phyloP scores from a whole-genome alignment of 306 rosid genomes.

The Calophaca sinica region DNA sequence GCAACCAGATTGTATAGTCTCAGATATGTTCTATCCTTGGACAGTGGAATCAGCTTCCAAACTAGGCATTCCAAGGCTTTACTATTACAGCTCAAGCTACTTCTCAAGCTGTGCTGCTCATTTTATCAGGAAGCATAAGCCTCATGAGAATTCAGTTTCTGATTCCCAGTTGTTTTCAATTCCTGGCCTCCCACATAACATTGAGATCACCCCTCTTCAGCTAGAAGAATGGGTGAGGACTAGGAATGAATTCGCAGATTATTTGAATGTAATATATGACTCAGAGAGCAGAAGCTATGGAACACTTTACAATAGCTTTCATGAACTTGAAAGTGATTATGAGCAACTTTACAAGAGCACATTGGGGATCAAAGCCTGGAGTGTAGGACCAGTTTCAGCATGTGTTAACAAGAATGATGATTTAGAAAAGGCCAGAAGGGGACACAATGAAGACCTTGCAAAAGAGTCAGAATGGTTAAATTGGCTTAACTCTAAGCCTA shows the following conservation, averaged over 20 bases:
- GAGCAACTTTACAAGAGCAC: slow-evolving; percentile 22
- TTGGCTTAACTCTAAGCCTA: slow-evolving; percentile 42
- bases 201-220: slow-evolving; percentile 36
- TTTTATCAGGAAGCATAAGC: slow-evolving; percentile 39
- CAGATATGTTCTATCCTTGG: slow-evolving; percentile 47
- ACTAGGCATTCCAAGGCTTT: slow-evolving; percentile 48
- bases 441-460: slow-evolving; percentile 1
- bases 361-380: slow-evolving; percentile 43
- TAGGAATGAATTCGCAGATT: background rate
- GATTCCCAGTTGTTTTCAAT: slow-evolving; percentile 29
- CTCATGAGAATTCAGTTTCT: slow-evolving; percentile 42
- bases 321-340: slow-evolving; percentile 48
- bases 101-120: slow-evolving; percentile 23
- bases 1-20: slow-evolving; percentile 41
- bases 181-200: slow-evolving; percentile 43
- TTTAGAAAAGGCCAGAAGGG: background rate
- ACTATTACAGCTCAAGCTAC: slow-evolving; percentile 45
- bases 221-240: slow-evolving; percentile 28
- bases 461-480: slow-evolving; percentile 23
- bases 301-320: slow-evolving; percentile 42
- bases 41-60: slow-evolving; percentile 47
- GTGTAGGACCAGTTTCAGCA: slow-evolving; percentile 48
- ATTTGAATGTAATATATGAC: slow-evolving; percentile 3
- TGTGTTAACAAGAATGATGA: slow-evolving; percentile 26
- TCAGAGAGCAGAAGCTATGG: slow-evolving; percentile 47